Percentiles rank a stretch among this genome's conserved stretches.
Conservation (phyloP, 2,329 filamentous ascomycete species). For the Aspergillus novoparasiticus region DNA sequence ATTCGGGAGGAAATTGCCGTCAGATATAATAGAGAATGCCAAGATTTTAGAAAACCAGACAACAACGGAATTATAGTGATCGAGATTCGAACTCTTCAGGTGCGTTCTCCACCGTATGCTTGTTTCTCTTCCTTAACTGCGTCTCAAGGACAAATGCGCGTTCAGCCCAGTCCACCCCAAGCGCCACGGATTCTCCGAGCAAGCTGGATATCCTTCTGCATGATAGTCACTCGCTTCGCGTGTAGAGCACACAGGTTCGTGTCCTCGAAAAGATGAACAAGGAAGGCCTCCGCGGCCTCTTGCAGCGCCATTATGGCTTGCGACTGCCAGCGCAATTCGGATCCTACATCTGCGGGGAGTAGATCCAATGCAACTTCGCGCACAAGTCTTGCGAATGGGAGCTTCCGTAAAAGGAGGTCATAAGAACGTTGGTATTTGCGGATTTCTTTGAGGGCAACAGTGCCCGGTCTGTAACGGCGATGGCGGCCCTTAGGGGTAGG, state of each 20-base stretch:
- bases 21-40: constrained; percentile 1
- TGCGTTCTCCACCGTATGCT: not conserved
- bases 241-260: constrained; percentile 96
- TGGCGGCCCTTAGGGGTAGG: constrained; percentile 65
- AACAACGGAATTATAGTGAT: constrained; percentile 8
- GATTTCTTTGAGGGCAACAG: constrained; percentile 87
- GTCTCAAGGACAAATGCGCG: not conserved
- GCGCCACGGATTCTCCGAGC: constrained; percentile 77
- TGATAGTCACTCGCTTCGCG: constrained; percentile 93
- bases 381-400: constrained; percentile 52
- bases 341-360: constrained; percentile 60
- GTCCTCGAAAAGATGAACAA: constrained; percentile 95
- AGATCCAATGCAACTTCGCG: constrained; percentile 58
- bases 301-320: constrained; percentile 92
- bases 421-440: constrained; percentile 86
- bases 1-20: not conserved
- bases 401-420: constrained; percentile 74
- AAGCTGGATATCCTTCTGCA: constrained; percentile 97
- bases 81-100: not conserved
- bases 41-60: constrained; percentile 1
- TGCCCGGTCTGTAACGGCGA: constrained; percentile 74
- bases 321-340: constrained; percentile 90
- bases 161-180: constrained; percentile 69
- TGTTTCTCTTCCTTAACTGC: not conserved
- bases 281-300: constrained; percentile 93